A percentile compares a stretch with the other conserved stretches of the same genome.
Evolutionary conservation across 1,139 yeast species (phyloP).

Genomic region (Yamadazyma sp.): DNA sequence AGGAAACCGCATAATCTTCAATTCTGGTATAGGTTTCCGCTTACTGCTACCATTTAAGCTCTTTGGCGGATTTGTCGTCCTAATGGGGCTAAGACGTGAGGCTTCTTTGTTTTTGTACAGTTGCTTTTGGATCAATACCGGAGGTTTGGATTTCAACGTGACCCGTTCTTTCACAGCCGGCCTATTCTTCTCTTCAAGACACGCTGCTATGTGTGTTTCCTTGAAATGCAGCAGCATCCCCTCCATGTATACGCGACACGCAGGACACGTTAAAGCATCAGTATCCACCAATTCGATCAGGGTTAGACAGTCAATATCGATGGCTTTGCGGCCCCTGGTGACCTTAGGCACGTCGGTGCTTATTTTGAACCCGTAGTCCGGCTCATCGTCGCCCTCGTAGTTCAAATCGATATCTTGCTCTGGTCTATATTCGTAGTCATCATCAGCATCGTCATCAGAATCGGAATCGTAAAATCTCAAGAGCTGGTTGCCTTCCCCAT

Average conservation of each 20-base stretch:
- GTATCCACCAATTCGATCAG: constrained; percentile 10
- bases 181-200: constrained; percentile 6
- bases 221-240: constrained; percentile 8
- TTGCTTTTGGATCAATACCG: constrained; percentile 10
- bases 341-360: constrained; percentile 10
- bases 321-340: constrained; percentile 4
- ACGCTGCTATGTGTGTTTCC: constrained; percentile 13
- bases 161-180: constrained; percentile 4
- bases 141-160: constrained; percentile 7
- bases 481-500: not conserved
- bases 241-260: constrained; percentile 16
- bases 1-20: constrained; percentile 52
- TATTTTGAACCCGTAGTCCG: constrained; percentile 13
- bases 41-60: constrained; percentile 14
- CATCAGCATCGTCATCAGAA: constrained; percentile 10
- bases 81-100: constrained; percentile 14
- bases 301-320: constrained; percentile 10
- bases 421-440: constrained; percentile 8
- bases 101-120: constrained; percentile 17
- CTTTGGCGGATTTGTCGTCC: constrained; percentile 17
- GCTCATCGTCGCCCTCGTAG: constrained; percentile 14
- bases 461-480: constrained; percentile 15
- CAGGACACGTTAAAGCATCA: constrained; percentile 18
- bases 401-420: constrained; percentile 16
- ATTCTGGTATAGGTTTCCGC: constrained; percentile 49